Percentiles rank a stretch among this genome's conserved stretches.
These are phyloP conservation scores for Ulota crispa DNA, from an alignment of 225 moss, liverwort and hornwort genomes.

Conservation along the genomic window DNA sequence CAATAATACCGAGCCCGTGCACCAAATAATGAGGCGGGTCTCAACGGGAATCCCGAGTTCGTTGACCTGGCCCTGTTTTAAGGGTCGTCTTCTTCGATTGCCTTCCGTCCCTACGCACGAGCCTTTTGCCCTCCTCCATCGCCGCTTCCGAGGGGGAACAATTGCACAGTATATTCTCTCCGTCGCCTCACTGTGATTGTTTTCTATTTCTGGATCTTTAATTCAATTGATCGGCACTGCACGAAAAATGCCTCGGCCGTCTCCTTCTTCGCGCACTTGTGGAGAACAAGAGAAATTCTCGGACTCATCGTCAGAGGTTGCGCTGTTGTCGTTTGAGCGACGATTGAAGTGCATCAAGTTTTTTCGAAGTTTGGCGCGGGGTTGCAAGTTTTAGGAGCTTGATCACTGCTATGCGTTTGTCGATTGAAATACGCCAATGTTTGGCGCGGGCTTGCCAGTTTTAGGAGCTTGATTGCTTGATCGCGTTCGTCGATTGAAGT, in stretches of 20 bases:
- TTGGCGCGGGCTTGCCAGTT: too few relatives aligned
- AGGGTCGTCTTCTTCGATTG: background rate
- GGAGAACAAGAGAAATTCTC: background rate
- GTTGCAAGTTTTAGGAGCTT: background rate
- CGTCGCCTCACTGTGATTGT: background rate
- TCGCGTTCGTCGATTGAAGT: background rate
- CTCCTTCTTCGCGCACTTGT: background rate
- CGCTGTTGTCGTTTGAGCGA: background rate
- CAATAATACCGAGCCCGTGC: background rate
- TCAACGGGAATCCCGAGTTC: background rate
- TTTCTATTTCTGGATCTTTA: background rate
- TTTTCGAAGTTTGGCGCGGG: background rate
- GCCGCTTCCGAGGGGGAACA: background rate
- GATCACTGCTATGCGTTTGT: background rate
- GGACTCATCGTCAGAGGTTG: background rate
- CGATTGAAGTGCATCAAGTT: background rate
- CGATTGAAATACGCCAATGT: too few relatives aligned
- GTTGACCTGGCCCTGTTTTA: constrained; percentile 18
- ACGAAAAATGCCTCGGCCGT: background rate
- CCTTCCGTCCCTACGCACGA: background rate
- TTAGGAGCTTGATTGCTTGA: background rate
- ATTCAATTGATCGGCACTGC: background rate
- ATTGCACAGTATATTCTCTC: constrained; percentile 3
- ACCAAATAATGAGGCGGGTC: background rate
- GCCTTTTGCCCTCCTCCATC: background rate